These are phyloP conservation scores for Penicillium paxilli DNA, from an alignment of 495 filamentous ascomycete genomes.

Conservation along the genomic window DNA sequence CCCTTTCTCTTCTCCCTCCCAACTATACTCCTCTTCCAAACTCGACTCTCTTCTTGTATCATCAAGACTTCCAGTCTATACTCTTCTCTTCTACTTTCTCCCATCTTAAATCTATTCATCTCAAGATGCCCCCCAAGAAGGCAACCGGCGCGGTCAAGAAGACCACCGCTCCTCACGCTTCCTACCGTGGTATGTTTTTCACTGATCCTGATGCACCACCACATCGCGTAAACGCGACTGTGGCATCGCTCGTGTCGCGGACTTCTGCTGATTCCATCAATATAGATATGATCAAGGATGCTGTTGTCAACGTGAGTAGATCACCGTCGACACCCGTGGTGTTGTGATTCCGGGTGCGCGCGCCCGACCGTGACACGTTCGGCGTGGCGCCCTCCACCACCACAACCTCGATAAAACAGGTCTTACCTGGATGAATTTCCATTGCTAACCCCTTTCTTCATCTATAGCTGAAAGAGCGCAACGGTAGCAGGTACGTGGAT, in stretches of 20 bases:
- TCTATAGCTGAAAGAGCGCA: slow-evolving; percentile 64
- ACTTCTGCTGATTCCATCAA: slow-evolving; percentile 47
- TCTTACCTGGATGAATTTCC: slow-evolving; percentile 11
- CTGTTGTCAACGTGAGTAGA: slow-evolving; percentile 64
- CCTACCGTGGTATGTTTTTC: slow-evolving; percentile 61
- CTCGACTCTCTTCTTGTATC: neutral
- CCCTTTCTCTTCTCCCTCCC: slow-evolving; percentile 13
- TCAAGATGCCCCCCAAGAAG: slow-evolving; percentile 58
- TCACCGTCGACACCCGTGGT: slow-evolving; percentile 33
- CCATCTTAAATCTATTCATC: slow-evolving; percentile 14
- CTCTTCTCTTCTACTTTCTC: slow-evolving; percentile 8
- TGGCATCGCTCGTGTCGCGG: slow-evolving; percentile 41
- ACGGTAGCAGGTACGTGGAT: slow-evolving; percentile 59
- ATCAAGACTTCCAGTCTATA: too few species aligned
- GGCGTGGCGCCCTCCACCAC: slow-evolving; percentile 27
- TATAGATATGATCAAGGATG: slow-evolving; percentile 69
- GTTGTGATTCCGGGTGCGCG: slow-evolving; percentile 38
- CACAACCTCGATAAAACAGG: slow-evolving; percentile 14
- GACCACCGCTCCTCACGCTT: slow-evolving; percentile 52
- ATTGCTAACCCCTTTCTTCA: slow-evolving; percentile 36
- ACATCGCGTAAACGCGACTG: slow-evolving; percentile 42
- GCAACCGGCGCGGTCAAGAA: slow-evolving; percentile 50
- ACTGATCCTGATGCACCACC: slow-evolving; percentile 41
- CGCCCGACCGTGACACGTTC: slow-evolving; percentile 49
- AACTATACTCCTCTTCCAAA: slow-evolving; percentile 18